Conservation (phyloP, 352 stramenopile genomes). For the Pythium myriotylum region DNA sequence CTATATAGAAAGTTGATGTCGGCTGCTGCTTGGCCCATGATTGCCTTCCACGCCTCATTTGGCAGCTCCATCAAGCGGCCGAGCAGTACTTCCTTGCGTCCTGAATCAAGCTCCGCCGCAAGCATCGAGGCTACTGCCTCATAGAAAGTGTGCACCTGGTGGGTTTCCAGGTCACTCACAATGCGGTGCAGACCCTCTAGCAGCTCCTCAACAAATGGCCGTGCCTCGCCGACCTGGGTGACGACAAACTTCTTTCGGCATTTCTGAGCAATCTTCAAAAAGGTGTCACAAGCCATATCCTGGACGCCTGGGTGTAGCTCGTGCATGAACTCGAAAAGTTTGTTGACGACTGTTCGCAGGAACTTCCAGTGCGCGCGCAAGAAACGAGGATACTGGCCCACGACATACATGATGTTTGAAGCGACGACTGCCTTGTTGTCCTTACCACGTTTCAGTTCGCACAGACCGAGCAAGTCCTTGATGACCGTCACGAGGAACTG, state of each 20-base stretch:
- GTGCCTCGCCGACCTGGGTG: constrained; percentile 91
- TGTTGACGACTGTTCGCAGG: constrained; percentile 99
- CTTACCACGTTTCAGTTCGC: constrained; percentile 98
- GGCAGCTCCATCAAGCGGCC: constrained; percentile 95
- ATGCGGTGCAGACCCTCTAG: constrained; percentile 94
- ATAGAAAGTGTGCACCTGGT: constrained; percentile 99
- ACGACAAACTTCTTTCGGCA: constrained; percentile 98
- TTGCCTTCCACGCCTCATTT: constrained; percentile 91
- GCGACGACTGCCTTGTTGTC: constrained; percentile 99
- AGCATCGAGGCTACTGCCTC: constrained; percentile 95
- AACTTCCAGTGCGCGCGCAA: constrained; percentile 99
- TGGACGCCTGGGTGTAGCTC: constrained; percentile 99
- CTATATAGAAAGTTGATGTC: constrained; percentile 86
- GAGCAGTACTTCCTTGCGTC: constrained; percentile 91
- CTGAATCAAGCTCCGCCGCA: constrained; percentile 70
- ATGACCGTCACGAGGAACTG: constrained; percentile 99
- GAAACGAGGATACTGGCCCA: constrained; percentile 99
- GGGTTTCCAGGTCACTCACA: constrained; percentile 97
- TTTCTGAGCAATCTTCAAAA: constrained; percentile 99
- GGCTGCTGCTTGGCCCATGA: constrained; percentile 76
- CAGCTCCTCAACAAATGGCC: constrained; percentile 97
- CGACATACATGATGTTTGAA: constrained; percentile 99
- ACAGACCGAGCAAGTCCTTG: constrained; percentile 98
- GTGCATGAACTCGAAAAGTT: constrained; percentile 99
- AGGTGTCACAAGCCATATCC: constrained; percentile 99